These are phyloP conservation scores for Chamaecyparis obtusa DNA, from an alignment of 75 land plant species.

Conservation along the genomic window DNA sequence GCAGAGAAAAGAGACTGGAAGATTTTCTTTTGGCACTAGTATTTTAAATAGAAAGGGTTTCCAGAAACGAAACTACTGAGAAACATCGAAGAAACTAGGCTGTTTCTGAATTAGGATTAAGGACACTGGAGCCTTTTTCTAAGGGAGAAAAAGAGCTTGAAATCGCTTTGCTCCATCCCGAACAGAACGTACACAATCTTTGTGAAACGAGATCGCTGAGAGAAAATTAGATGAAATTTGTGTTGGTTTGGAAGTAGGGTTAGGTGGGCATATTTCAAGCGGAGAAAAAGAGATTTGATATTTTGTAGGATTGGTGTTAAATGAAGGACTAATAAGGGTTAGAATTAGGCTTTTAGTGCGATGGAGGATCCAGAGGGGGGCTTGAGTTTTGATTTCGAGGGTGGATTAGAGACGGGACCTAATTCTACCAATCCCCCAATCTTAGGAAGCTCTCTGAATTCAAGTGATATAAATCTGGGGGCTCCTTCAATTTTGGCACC, in stretches of 20 bases:
- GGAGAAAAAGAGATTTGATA: neutral
- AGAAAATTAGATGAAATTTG: neutral
- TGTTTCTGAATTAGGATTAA: neutral
- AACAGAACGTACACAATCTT: neutral
- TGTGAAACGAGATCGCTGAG: neutral
- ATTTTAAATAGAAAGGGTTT: neutral
- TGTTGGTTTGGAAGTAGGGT: neutral
- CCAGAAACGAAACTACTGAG: neutral
- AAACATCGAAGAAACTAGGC: neutral
- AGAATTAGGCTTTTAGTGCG: no score
- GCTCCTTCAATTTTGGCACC: slow-evolving; percentile 10
- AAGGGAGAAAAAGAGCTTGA: neutral
- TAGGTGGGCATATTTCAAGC: neutral
- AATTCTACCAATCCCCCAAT: neutral
- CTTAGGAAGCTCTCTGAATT: neutral
- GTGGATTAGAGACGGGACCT: slow-evolving; percentile 67
- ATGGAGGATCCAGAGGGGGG: slow-evolving; percentile 97
- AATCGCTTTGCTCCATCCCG: neutral
- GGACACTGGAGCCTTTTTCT: neutral
- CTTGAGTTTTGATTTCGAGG: slow-evolving; percentile 97
- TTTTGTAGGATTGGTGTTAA: neutral
- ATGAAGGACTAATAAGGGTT: neutral
- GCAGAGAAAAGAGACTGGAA: neutral
- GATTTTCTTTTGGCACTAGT: neutral
- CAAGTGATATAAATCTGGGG: neutral